Percentiles rank a stretch among this genome's conserved stretches.
These are phyloP conservation scores for Fusarium nodosum DNA, from an alignment of 2,329 filamentous ascomycete genomes.

Conservation along the genomic window DNA sequence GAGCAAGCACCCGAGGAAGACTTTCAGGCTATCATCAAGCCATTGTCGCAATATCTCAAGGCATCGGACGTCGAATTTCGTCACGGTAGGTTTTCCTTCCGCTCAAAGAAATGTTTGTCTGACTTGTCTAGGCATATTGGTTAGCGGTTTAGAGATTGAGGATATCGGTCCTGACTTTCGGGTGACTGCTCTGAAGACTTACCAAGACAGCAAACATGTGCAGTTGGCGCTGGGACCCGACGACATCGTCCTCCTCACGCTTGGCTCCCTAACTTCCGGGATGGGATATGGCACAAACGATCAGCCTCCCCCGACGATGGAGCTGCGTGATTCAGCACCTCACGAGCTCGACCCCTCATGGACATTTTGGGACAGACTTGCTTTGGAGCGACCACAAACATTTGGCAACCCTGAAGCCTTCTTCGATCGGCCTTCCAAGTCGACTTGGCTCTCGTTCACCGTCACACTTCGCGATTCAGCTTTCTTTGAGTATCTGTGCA, in stretches of 20 bases:
- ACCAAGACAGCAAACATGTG: slow-evolving; percentile 35
- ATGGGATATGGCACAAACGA: slow-evolving; percentile 48
- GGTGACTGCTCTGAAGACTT: slow-evolving; percentile 41
- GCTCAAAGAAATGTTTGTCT: slow-evolving; percentile 1
- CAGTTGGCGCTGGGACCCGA: slow-evolving; percentile 22
- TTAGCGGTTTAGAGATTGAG: slow-evolving; percentile 47
- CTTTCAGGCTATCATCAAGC: slow-evolving; percentile 49
- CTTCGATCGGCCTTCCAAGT: slow-evolving; percentile 49
- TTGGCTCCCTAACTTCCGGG: slow-evolving; percentile 47
- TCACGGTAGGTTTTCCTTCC: slow-evolving; percentile 37
- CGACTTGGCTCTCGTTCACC: slow-evolving; percentile 49
- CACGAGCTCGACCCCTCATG: slow-evolving; percentile 46
- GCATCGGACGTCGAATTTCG: slow-evolving; percentile 49
- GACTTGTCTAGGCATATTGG: slow-evolving; percentile 42
- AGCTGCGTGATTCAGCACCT: slow-evolving; percentile 47
- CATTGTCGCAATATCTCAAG: slow-evolving; percentile 47
- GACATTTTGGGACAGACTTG: slow-evolving; percentile 47
- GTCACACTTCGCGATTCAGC: slow-evolving; percentile 41
- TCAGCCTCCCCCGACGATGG: slow-evolving; percentile 46
- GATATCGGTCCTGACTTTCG: slow-evolving; percentile 39
- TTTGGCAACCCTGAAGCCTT: slow-evolving; percentile 49
- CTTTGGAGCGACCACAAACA: slow-evolving; percentile 36
- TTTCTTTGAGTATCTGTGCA: slow-evolving; percentile 44
- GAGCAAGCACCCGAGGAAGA: slow-evolving; percentile 49
- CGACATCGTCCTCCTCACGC: slow-evolving; percentile 43